Conservation (phyloP, 169 alveolate genomes). For the Blepharisma undulans region DNA sequence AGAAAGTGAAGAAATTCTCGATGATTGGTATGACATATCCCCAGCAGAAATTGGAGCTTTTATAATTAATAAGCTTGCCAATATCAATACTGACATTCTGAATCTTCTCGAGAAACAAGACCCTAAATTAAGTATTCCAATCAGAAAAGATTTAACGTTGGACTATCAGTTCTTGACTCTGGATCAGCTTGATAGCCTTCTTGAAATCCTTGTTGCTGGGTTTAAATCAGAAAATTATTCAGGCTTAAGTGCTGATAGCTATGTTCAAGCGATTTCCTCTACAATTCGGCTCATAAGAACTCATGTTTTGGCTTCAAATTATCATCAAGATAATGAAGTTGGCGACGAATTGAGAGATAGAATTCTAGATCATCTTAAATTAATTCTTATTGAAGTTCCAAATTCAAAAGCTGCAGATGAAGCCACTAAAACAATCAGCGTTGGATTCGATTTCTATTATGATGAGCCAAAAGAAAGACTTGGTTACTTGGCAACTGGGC, state of each 20-base stretch:
- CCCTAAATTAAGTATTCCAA: not conserved
- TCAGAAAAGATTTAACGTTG: not conserved
- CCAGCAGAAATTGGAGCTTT: not conserved
- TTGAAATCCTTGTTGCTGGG: not conserved
- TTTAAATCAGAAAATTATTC: not conserved
- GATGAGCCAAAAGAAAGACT: conserved; percentile 1
- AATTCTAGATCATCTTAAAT: not conserved
- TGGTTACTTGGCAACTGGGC: not conserved
- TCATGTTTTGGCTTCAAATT: not conserved
- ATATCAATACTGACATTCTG: too few species aligned
- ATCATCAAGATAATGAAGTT: not conserved
- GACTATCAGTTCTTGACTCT: not conserved
- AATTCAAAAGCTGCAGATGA: not conserved
- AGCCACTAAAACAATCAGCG: not conserved
- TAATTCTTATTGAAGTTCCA: not conserved
- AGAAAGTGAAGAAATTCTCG: not conserved
- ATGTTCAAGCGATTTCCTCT: not conserved
- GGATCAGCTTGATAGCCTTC: not conserved
- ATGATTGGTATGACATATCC: not conserved
- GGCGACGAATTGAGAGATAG: not conserved
- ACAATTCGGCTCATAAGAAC: not conserved
- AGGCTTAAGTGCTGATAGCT: not conserved
- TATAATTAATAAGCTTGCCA: not conserved
- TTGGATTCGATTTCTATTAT: not conserved
- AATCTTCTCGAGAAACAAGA: too few species aligned